phyloP scores from a whole-genome alignment of 116 monocot genomes.

The Posidonia oceanica region DNA sequence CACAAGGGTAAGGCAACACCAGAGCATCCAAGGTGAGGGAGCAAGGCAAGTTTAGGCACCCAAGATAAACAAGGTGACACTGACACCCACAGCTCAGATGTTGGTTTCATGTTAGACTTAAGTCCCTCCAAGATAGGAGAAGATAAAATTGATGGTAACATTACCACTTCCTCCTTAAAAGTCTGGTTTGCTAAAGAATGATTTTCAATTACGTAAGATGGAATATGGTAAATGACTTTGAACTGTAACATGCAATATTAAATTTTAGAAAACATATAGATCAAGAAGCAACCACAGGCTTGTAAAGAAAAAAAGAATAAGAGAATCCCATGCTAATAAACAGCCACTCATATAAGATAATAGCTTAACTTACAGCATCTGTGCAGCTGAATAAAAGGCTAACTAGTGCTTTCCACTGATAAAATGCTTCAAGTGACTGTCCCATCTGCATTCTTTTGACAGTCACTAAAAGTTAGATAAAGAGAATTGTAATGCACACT shows the following conservation, averaged over 20 bases:
- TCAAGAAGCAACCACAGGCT: too few species aligned
- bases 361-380: constrained; percentile 65
- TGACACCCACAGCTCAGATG: too few species aligned
- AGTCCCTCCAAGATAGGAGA: too few species aligned
- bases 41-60: too few species aligned
- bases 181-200: neutral
- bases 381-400: constrained; percentile 76
- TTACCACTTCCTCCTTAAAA: too few species aligned
- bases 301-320: too few species aligned
- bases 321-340: neutral
- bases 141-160: too few species aligned
- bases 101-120: too few species aligned
- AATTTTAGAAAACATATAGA: neutral
- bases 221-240: neutral
- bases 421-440: constrained; percentile 93
- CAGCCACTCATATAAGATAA: neutral
- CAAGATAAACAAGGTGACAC: too few species aligned
- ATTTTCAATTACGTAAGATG: neutral
- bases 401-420: constrained; percentile 89
- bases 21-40: too few species aligned
- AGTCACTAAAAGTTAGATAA: neutral
- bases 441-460: constrained; percentile 59
- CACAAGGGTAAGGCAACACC: too few species aligned
- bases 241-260: neutral
- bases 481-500: neutral